Base-by-base conservation (phyloP, 2,329 filamentous ascomycete genomes). In the Colletotrichum sidae region DNA sequence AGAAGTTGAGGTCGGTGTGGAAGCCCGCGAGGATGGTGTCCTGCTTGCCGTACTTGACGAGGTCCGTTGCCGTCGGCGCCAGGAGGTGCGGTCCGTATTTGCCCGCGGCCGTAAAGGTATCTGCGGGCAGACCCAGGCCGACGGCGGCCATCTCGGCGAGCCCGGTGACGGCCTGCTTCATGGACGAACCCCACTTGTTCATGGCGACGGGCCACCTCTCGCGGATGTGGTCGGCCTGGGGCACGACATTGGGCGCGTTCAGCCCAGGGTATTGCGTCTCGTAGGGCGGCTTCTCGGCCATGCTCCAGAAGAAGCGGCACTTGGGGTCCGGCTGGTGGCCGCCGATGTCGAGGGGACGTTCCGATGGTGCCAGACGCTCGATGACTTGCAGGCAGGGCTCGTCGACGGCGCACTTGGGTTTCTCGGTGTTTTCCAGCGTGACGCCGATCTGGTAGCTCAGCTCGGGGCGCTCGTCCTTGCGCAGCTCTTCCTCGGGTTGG, bases 1-100 rank as follows among this genome's bases (percentile, higher is more conserved):
- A 80, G 73, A 88, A 89, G 80, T 89, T 89, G 63, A 89, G 84
- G 71, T 89, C 86, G 1, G 86, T 88, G 74, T 89, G 86, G 78
- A 89, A 89, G 44, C 86, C 86, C 13, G 86, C 86, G 13, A 89
- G 82, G 71, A 89, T 88, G 54, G 85, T 88, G 77, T 88, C 81
- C 55, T 80, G 77, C 3, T 74, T 52, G 51, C 83, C 84, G 76
- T 88, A 86, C 63, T 82, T 85, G 11, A 68, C 58, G 11, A 89
- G 81, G 71, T 89, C 84, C 0, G 86, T 88, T 1, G 86, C 85
- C 2, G 86, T 89, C 0, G 86, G 86, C 1, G 86, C 86, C 13
- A 89, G 83, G 50, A 88, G 82, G 69, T 89, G 86, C 3, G 86
- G 86, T n/a, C 86, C 86, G 68, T 88, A 88, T 67, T 79, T 78